Evolutionary conservation across 768 basidiomycete species (phyloP), one percentile per base, ranked within the genome.

Genomic region (Tulasnella sp.): DNA sequence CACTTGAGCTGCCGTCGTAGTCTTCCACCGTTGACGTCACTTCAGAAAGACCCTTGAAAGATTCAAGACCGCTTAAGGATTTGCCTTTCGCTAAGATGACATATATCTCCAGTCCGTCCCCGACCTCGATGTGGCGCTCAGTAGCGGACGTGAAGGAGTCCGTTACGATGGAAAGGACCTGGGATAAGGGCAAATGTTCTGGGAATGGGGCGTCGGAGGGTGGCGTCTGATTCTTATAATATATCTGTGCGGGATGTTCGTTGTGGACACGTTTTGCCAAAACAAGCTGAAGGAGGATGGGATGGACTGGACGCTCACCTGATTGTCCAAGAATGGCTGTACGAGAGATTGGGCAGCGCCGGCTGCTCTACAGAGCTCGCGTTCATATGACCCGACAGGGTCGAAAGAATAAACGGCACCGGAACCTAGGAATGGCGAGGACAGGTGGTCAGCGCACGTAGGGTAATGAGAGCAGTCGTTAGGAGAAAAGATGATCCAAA

Each of bases 361-460:
- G 46, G 93, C 92, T 36, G 93, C 93, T 61, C 96, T 84, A 73
- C 93, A 98, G 31, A 87, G 80, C 72, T 96, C 92, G 59, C 96
- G 86, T 71, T 98, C 93, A 69, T 99, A 99, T 46, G 88, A 92
- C 25, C 96, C 96, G 31, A 98, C 91, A 36, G 96, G 96, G 71
- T 99, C 96, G 70, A 96, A 99, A n/a, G 94, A 97, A 76, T 99
- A 99, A 29, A 99, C 93, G 8, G 94, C 90, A 51, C 96, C 96
- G 35, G 88, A 81, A 9, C 93, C 91, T 94, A 55, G 29, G 67
- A n/a, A n/a, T 3, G 35, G 25, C 29, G 36, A 15, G 48, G 12
- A 25, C 14, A 48, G 15, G 25, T n/a, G 11, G 37, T 46, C 42
- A 57, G 42, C 14, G 32, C 29, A 21, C 17, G 50, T 11, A n/a